These are phyloP conservation scores for Juglanconis oblonga DNA, from an alignment of 2,329 filamentous ascomycete genomes.

Conservation along the genomic window DNA sequence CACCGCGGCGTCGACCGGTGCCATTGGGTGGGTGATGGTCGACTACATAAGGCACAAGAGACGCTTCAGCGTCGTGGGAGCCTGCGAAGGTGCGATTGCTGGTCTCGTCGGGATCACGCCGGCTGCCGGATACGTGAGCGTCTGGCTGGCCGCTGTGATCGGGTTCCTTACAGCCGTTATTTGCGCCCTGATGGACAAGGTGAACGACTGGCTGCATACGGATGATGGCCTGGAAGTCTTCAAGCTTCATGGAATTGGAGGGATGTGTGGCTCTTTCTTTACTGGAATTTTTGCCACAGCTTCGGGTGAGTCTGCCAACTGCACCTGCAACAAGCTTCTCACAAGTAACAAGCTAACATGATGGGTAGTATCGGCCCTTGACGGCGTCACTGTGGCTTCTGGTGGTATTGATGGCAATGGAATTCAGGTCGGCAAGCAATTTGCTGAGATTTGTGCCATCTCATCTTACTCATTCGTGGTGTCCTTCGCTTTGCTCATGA, in stretches of 20 bases:
- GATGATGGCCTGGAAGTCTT: slow-evolving; percentile 61
- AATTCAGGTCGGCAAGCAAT: slow-evolving; percentile 54
- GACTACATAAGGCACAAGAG: slow-evolving; percentile 46
- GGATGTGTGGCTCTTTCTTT: slow-evolving; percentile 53
- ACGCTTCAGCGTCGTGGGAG: slow-evolving; percentile 50
- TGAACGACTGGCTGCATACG: slow-evolving; percentile 50
- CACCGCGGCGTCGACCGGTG: slow-evolving; percentile 52
- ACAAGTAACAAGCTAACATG: neutral
- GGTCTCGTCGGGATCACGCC: slow-evolving; percentile 59
- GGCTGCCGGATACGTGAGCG: slow-evolving; percentile 52
- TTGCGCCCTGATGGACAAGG: slow-evolving; percentile 44
- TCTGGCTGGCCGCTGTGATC: slow-evolving; percentile 49
- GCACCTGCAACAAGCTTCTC: neutral
- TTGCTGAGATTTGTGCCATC: slow-evolving; percentile 55
- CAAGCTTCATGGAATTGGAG: slow-evolving; percentile 58
- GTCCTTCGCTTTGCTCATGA: slow-evolving; percentile 49
- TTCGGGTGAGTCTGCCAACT: slow-evolving; percentile 18
- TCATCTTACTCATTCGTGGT: slow-evolving; percentile 53
- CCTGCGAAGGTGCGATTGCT: slow-evolving; percentile 52
- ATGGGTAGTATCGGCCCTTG: slow-evolving; percentile 44
- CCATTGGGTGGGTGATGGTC: slow-evolving; percentile 50
- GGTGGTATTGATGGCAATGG: slow-evolving; percentile 49
- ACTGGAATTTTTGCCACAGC: slow-evolving; percentile 55
- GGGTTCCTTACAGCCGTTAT: slow-evolving; percentile 48
- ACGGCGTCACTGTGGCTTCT: slow-evolving; percentile 42